phyloP scores from a whole-genome alignment of 2,329 filamentous ascomycete genomes.

The Blumeria graminis region DNA sequence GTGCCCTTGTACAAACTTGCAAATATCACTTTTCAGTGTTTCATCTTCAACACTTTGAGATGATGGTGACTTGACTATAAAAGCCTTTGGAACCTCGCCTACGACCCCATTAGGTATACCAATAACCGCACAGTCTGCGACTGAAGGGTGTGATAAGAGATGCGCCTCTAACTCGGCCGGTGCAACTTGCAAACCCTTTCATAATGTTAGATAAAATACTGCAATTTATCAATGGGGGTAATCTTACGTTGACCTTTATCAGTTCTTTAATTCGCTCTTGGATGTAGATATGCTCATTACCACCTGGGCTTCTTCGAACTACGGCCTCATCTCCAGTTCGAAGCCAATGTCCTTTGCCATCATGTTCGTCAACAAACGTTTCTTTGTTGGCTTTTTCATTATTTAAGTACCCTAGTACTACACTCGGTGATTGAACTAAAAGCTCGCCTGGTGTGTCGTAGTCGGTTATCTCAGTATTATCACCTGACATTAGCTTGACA shows the following conservation, averaged over 20 bases:
- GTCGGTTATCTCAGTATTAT: conserved; percentile 44
- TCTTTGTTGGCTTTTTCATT: conserved; percentile 64
- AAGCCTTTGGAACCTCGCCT: conserved; percentile 43
- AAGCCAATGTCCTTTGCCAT: conserved; percentile 40
- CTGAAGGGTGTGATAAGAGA: conserved; percentile 46
- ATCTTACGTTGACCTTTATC: conserved; percentile 48
- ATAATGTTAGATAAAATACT: neutral
- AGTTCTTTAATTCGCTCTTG: conserved; percentile 62
- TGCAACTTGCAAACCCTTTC: conserved; percentile 50
- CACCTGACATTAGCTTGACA: conserved; percentile 38
- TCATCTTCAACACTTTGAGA: conserved; percentile 28
- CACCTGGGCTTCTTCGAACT: conserved; percentile 34
- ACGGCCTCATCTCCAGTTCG: conserved; percentile 69
- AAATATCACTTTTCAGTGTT: conserved; percentile 22
- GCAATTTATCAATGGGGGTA: neutral
- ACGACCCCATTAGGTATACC: conserved; percentile 37
- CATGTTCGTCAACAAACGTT: conserved; percentile 43
- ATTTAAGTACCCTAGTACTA: conserved; percentile 66
- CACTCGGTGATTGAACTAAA: conserved; percentile 49
- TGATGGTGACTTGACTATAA: conserved; percentile 29
- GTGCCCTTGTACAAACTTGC: conserved; percentile 36
- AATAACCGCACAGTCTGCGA: conserved; percentile 62
- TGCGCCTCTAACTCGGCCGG: conserved; percentile 66
- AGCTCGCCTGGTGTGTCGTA: conserved; percentile 55
- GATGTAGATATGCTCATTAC: conserved; percentile 62